A percentile compares a stretch with the other conserved stretches of the same genome.
phyloP scores from a whole-genome alignment of 2,329 filamentous ascomycete species.

The Diaporthe sp. region DNA sequence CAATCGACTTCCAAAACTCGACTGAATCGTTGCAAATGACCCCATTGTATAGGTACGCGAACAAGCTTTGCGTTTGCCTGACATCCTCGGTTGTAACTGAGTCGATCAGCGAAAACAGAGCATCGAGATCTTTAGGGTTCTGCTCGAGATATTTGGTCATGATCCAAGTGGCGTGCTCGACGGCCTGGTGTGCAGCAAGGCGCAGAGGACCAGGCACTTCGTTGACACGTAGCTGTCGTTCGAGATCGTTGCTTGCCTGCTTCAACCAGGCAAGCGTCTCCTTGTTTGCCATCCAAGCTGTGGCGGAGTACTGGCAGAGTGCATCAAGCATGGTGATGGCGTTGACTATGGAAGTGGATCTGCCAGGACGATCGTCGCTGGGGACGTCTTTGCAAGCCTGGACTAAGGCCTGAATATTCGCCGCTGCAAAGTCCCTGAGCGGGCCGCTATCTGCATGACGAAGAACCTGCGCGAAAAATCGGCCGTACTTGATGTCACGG shows the following conservation, averaged over 20 bases:
- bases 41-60: conserved; percentile 85
- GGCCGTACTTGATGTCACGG: conserved; percentile 88
- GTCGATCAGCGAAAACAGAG: conserved; percentile 87
- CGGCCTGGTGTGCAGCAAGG: conserved; percentile 88
- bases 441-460: conserved; percentile 80
- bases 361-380: conserved; percentile 77
- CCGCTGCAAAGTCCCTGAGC: conserved; percentile 80
- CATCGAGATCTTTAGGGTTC: conserved; percentile 82
- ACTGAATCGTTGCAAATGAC: conserved; percentile 89
- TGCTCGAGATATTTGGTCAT: conserved; percentile 84
- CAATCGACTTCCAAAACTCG: conserved; percentile 85
- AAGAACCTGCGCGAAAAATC: conserved; percentile 91
- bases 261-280: conserved; percentile 73
- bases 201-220: conserved; percentile 80
- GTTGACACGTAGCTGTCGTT: conserved; percentile 79
- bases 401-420: conserved; percentile 80
- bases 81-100: conserved; percentile 87
- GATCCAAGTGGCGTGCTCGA: conserved; percentile 88
- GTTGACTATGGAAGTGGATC: conserved; percentile 81
- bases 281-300: conserved; percentile 79
- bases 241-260: conserved; percentile 81
- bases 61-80: conserved; percentile 80
- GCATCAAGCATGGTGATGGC: conserved; percentile 88
- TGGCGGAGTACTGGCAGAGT: conserved; percentile 77
- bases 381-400: conserved; percentile 75